Conservation (phyloP, 2,329 filamentous ascomycete genomes). For the Pseudogymnoascus sp. region DNA sequence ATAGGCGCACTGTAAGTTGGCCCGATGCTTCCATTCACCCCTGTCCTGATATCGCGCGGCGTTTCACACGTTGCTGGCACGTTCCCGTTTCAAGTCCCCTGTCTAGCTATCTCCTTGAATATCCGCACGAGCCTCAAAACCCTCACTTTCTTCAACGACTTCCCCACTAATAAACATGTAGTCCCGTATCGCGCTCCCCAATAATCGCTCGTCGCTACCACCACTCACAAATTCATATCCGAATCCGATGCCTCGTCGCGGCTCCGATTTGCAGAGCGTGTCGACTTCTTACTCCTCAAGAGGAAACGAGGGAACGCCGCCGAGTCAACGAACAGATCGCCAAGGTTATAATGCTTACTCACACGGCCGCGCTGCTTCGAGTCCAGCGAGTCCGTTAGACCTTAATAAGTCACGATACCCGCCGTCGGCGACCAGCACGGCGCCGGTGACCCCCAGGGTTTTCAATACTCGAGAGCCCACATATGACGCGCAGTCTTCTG, state of each 20-base stretch:
- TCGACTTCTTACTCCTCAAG: not conserved
- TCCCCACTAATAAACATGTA: constrained; percentile 8
- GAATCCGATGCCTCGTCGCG: constrained; percentile 11
- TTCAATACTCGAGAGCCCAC: not conserved
- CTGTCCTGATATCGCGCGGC: not conserved
- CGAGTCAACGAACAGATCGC: not conserved
- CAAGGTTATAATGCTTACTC: not conserved
- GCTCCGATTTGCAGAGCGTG: constrained; percentile 6
- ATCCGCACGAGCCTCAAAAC: constrained; percentile 10
- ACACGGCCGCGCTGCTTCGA: not conserved
- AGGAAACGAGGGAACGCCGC: constrained; percentile 1
- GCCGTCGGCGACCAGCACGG: not conserved
- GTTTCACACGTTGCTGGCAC: constrained; percentile 5
- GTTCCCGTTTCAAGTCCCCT: constrained; percentile 5
- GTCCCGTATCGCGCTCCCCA: constrained; percentile 13
- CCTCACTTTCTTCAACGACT: not conserved
- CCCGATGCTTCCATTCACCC: constrained; percentile 4
- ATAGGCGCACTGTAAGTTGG: constrained; percentile 18
- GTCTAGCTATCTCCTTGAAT: constrained; percentile 9
- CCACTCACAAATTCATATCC: constrained; percentile 7
- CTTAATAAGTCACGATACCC: constrained; percentile 9
- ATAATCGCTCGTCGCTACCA: constrained; percentile 10
- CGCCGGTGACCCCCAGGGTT: constrained; percentile 1
- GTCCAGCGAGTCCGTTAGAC: not conserved
- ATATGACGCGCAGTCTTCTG: constrained; percentile 2